phyloP scores from a whole-genome alignment of 192 early-diverging fungal genomes.

The Funneliformis mosseae region DNA sequence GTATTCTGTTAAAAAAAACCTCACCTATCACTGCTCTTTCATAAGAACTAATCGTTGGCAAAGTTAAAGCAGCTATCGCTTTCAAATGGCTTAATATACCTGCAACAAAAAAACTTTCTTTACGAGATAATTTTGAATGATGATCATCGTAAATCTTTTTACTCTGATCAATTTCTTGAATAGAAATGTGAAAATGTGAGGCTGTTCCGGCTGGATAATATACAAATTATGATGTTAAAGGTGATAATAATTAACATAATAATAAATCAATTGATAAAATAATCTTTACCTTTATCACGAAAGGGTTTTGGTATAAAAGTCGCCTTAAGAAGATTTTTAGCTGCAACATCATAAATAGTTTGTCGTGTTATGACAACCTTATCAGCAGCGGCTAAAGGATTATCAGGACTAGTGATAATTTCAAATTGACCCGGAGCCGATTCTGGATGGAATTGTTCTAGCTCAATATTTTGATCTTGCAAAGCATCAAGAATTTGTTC shows the following conservation, averaged over 20 bases:
- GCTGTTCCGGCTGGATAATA: conserved; percentile 15
- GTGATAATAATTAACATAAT: not conserved
- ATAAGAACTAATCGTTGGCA: conserved; percentile 5
- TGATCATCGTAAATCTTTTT: not conserved
- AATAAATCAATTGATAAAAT: not conserved
- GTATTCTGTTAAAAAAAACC: no score
- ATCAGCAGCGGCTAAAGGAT: not conserved
- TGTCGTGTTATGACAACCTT: conserved; percentile 10
- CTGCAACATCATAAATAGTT: conserved; percentile 23
- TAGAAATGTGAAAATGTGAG: conserved; percentile 12
- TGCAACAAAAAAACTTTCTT: conserved; percentile 21
- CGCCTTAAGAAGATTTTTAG: not conserved
- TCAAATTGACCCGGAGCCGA: conserved; percentile 2
- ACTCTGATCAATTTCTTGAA: not conserved
- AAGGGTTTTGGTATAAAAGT: conserved; percentile 25
- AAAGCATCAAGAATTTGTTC: conserved; percentile 12
- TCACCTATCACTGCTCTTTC: not conserved
- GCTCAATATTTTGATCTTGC: not conserved
- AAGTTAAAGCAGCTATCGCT: not conserved
- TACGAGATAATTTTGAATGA: not conserved
- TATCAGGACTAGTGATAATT: not conserved
- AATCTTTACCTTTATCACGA: conserved; percentile 1
- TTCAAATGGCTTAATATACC: conserved; percentile 8
- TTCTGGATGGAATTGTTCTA: conserved; percentile 26
- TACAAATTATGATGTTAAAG: not conserved